Evolutionary conservation across 2,329 filamentous ascomycete genomes (phyloP).

Genomic region (Chaetomium strumarium): DNA sequence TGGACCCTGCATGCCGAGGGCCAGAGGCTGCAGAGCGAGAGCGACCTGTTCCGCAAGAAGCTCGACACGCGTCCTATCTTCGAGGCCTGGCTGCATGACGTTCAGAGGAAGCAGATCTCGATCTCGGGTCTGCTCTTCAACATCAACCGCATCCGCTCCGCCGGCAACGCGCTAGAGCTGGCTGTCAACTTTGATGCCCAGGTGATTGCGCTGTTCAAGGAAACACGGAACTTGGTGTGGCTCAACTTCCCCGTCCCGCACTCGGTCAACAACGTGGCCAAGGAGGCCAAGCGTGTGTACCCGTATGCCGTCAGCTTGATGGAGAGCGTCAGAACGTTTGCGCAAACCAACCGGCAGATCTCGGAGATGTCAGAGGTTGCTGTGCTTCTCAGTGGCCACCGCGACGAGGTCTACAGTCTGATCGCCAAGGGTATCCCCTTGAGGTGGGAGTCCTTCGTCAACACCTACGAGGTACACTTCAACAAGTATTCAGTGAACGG

Average conservation of each 20-base stretch:
- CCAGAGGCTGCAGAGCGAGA: conserved; percentile 86
- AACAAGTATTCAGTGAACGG: conserved; percentile 58
- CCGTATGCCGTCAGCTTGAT: conserved; percentile 96
- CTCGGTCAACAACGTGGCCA: conserved; percentile 89
- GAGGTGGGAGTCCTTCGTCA: conserved; percentile 96
- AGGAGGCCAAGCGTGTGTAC: conserved; percentile 98
- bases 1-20: conserved; percentile 95
- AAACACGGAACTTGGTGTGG: conserved; percentile 94
- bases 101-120: conserved; percentile 79
- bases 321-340: conserved; percentile 93
- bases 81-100: conserved; percentile 90
- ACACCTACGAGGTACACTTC: conserved; percentile 88
- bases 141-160: conserved; percentile 81
- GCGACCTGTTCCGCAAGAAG: conserved; percentile 91
- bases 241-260: conserved; percentile 92
- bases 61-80: conserved; percentile 91
- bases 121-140: conserved; percentile 91
- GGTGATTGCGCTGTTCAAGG: conserved; percentile 96
- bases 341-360: conserved; percentile 82
- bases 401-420: conserved; percentile 80
- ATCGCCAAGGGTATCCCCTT: conserved; percentile 83
- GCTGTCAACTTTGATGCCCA: conserved; percentile 95
- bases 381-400: conserved; percentile 81
- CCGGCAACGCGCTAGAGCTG: conserved; percentile 81
- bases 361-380: conserved; percentile 80